phyloP scores from a whole-genome alignment of 1,139 yeast genomes.

The Nakaseomyces nivariensis region DNA sequence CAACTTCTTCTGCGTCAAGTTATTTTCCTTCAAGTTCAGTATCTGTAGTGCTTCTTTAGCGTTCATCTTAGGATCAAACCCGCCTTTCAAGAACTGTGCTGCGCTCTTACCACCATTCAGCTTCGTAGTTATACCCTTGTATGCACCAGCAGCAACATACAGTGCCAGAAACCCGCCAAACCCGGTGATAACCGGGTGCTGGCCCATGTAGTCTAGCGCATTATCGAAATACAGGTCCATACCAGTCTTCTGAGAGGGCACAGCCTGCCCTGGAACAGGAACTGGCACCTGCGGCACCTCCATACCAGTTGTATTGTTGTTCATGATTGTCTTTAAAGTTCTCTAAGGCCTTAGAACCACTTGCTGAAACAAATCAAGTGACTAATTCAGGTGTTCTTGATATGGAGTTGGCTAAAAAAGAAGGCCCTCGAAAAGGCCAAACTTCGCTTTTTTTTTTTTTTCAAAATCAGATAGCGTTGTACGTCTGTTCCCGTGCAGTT shows the following conservation, averaged over 20 bases:
- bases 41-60: constrained; percentile 87
- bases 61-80: constrained; percentile 83
- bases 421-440: too few relatives aligned
- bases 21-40: constrained; percentile 71
- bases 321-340: neutral
- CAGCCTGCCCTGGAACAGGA: constrained; percentile 34
- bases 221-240: constrained; percentile 63
- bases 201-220: constrained; percentile 51
- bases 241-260: constrained; percentile 23
- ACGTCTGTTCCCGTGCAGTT: neutral
- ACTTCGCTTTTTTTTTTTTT: too few relatives aligned
- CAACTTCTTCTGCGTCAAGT: constrained; percentile 62
- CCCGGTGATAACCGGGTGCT: constrained; percentile 70
- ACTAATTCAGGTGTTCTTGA: too few relatives aligned
- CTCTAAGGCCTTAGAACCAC: too few relatives aligned
- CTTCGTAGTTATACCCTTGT: constrained; percentile 47
- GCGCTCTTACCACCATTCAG: constrained; percentile 50
- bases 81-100: constrained; percentile 50
- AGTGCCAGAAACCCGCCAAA: constrained; percentile 58
- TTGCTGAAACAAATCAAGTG: too few relatives aligned
- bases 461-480: neutral
- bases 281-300: constrained; percentile 51
- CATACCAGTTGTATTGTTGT: constrained; percentile 15
- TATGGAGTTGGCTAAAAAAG: too few relatives aligned
- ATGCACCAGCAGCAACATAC: constrained; percentile 57